Base-by-base conservation (phyloP, 169 alveolate species). In the Plasmodium gaboni region DNA sequence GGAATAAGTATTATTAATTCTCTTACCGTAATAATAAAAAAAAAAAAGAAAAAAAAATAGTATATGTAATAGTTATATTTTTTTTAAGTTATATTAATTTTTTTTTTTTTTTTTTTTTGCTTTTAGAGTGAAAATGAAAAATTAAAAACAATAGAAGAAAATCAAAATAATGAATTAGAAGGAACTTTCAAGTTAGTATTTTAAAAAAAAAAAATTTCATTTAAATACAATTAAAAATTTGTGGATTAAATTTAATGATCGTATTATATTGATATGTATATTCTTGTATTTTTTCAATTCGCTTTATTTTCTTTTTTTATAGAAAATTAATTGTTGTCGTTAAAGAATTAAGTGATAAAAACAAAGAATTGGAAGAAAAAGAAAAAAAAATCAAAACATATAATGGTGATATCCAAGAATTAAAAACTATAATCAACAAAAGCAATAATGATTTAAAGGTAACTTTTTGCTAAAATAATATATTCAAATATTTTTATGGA, bases 291-390 rank as follows among this genome's bases (percentile, higher is more conserved):
- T 32, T 32, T 32, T 32, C 0, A 32, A 32, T 55, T 15, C 67
- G 2, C 46, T 80, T 67, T 80, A n/a, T 80, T 57, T 46, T 55
- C 61, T 51, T 80, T 65, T 57, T 68, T 15, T 32, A 80, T 71
- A 80, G 90, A 65, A 86, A 86, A 86, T 65, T 86, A 28, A 86
- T 86, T 86, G 92, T 86, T n/a, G 92, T 86, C 13, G 87, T 86
- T 69, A 86, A 86, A 86, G 92, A 86, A 32, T 42, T 86, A 57
- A 86, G 92, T 72, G 87, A 86, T 65, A 86, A 86, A 51, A 69
- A 71, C 53, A 86, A 71, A 61, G 92, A 86, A 61, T 50, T 86
- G 65, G 92, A 86, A 15, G 92, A 86, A 69, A 86, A 70, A 65
- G 92, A 86, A 42, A 86, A 86, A 65, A 86, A 60, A 15, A 69